Evolutionary conservation across 495 filamentous ascomycete genomes (phyloP).

Genomic region (Paragyromitra xinjiangensis): DNA sequence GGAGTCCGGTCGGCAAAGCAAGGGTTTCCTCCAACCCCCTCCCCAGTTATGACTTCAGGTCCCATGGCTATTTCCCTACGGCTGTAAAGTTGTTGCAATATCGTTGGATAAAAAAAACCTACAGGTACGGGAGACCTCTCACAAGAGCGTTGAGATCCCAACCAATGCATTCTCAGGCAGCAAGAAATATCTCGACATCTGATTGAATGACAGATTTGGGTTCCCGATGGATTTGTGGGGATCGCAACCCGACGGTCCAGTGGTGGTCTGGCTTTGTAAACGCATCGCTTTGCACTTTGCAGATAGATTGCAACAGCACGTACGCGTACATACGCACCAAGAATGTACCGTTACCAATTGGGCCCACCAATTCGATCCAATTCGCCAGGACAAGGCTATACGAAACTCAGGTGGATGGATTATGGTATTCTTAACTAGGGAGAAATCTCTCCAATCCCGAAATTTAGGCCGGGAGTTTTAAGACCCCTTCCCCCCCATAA

Average conservation of each 20-base stretch:
- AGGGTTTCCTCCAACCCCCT: constrained; percentile 1
- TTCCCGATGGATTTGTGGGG: constrained; percentile 43
- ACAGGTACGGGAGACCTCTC: constrained; percentile 3
- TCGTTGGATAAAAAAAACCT: constrained; percentile 31
- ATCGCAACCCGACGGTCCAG: constrained; percentile 29
- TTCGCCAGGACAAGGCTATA: constrained; percentile 20
- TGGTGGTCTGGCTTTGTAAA: constrained; percentile 35
- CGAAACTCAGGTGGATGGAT: constrained; percentile 6
- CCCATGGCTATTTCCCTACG: constrained; percentile 19
- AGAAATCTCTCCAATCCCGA: constrained; percentile 32
- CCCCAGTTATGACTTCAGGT: constrained; percentile 9
- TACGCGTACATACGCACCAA: constrained; percentile 34
- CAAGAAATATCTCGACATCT: constrained; percentile 41
- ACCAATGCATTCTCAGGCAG: constrained; percentile 34
- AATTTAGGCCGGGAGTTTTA: constrained; percentile 35
- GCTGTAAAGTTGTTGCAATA: constrained; percentile 19
- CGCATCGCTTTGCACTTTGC: constrained; percentile 43
- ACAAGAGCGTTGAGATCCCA: constrained; percentile 38
- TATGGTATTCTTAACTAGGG: constrained; percentile 17
- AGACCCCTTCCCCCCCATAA: background rate
- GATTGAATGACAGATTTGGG: constrained; percentile 34
- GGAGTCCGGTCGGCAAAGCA: constrained; percentile 13
- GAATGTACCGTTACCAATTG: constrained; percentile 20
- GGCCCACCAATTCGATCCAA: constrained; percentile 33
- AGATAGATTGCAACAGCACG: constrained; percentile 45